These are phyloP conservation scores for Luzula sylvatica DNA, from an alignment of 176 grass and related monocot species.

Conservation along the genomic window DNA sequence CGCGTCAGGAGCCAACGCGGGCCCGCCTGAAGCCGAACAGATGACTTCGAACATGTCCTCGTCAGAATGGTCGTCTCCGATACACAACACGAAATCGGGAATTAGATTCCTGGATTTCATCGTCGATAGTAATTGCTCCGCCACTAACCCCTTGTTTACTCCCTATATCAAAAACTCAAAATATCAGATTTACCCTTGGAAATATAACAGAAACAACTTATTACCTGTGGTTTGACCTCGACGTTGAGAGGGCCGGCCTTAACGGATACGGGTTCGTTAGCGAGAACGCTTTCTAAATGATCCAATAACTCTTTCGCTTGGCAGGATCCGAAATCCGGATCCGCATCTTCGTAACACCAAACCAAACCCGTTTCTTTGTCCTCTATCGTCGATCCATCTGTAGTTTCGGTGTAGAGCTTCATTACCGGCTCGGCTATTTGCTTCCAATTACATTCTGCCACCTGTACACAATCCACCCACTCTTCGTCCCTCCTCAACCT, in stretches of 20 bases:
- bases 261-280: conserved; percentile 75
- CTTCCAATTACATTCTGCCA: conserved; percentile 71
- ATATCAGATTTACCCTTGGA: no score
- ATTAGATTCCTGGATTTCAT: conserved; percentile 32
- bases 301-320: conserved; percentile 89
- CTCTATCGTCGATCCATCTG: conserved; percentile 76
- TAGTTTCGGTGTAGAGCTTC: conserved; percentile 79
- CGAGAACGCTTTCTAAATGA: conserved; percentile 77
- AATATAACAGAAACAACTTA: neutral
- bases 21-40: conserved; percentile 18
- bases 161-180: conserved; percentile 29
- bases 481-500: conserved; percentile 57
- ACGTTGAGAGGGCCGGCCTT: conserved; percentile 62
- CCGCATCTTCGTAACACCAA: conserved; percentile 78
- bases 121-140: conserved; percentile 40
- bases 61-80: conserved; percentile 76
- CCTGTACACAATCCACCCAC: conserved; percentile 46
- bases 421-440: conserved; percentile 89
- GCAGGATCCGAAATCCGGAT: conserved; percentile 87
- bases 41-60: conserved; percentile 99
- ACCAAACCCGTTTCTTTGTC: conserved; percentile 75
- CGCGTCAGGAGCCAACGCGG: conserved; percentile 25
- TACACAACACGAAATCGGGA: conserved; percentile 71
- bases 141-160: conserved; percentile 67
- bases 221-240: conserved; percentile 94